A percentile compares a stretch with the other conserved stretches of the same genome.
These are phyloP conservation scores for Ophiorrhiza pumila DNA, from an alignment of 257 asterid genomes.

Conservation along the genomic window DNA sequence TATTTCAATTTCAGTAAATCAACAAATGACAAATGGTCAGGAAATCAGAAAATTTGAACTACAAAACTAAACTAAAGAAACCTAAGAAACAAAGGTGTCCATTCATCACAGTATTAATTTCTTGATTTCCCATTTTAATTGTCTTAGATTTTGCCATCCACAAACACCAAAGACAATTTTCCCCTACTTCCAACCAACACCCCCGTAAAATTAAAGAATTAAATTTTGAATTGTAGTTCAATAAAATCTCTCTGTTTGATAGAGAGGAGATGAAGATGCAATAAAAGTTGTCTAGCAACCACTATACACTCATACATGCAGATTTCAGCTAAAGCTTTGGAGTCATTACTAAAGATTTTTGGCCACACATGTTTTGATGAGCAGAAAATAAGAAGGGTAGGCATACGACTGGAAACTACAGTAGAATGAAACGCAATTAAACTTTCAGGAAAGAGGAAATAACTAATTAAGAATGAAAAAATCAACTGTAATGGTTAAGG, in stretches of 20 bases:
- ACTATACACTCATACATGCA: not conserved
- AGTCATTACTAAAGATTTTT: not conserved
- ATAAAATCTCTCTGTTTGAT: not conserved
- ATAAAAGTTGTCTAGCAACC: not conserved
- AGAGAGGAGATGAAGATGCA: not conserved
- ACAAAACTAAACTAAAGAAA: not conserved
- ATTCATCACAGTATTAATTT: not conserved
- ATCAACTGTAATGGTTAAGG: not conserved
- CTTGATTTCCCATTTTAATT: not conserved
- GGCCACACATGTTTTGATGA: not conserved
- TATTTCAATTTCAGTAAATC: constrained; percentile 23
- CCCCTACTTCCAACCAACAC: not conserved
- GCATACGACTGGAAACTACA: not conserved
- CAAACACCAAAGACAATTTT: not conserved
- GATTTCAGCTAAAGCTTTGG: not conserved
- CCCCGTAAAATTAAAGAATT: not conserved
- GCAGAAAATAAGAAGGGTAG: not conserved
- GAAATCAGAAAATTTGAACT: not conserved
- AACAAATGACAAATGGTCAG: constrained; percentile 8
- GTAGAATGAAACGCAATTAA: no score
- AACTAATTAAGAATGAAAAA: not conserved
- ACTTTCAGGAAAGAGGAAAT: not conserved
- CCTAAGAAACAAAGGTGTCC: not conserved
- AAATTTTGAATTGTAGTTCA: not conserved
- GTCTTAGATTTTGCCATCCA: not conserved